Evolutionary conservation across 2,329 filamentous ascomycete genomes (phyloP).

Genomic region (Monilinia fructicola): DNA sequence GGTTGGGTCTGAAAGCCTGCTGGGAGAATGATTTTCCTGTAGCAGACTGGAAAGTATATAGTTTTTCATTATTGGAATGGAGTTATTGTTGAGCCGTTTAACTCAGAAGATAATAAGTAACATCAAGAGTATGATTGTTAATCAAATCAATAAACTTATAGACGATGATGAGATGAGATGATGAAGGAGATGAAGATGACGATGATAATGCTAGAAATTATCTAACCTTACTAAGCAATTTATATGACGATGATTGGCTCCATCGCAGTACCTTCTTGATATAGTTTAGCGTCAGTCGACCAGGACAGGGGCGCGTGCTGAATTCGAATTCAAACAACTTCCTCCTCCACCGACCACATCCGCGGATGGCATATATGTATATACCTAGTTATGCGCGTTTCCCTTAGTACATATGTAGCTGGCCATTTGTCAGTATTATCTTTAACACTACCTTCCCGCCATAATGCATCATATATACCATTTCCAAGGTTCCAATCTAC

Average conservation of each 20-base stretch:
- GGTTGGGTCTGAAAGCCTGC: not conserved
- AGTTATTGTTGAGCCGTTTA: not conserved
- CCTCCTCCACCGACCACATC: not conserved
- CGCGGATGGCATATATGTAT: too few relatives aligned
- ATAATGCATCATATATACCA: not conserved
- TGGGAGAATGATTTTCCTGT: not conserved
- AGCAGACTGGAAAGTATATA: not conserved
- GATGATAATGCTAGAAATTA: too few relatives aligned
- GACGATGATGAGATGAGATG: too few relatives aligned
- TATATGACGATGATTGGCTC: not conserved
- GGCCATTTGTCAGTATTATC: not conserved
- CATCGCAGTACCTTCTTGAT: slow-evolving; percentile 1
- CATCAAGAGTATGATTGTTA: not conserved
- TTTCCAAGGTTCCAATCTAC: too few relatives aligned
- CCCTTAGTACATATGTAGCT: too few relatives aligned
- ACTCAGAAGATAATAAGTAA: not conserved
- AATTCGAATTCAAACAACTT: not conserved
- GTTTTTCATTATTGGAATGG: not conserved
- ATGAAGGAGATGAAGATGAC: too few relatives aligned
- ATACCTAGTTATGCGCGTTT: too few relatives aligned
- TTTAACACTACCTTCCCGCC: not conserved
- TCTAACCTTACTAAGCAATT: too few relatives aligned
- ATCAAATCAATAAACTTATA: not conserved
- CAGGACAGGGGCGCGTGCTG: not conserved
- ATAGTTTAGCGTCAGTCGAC: not conserved